Percentiles rank a stretch among this genome's conserved stretches.
Conservation (phyloP, 768 basidiomycete genomes). For the Sutorius australiensis region DNA sequence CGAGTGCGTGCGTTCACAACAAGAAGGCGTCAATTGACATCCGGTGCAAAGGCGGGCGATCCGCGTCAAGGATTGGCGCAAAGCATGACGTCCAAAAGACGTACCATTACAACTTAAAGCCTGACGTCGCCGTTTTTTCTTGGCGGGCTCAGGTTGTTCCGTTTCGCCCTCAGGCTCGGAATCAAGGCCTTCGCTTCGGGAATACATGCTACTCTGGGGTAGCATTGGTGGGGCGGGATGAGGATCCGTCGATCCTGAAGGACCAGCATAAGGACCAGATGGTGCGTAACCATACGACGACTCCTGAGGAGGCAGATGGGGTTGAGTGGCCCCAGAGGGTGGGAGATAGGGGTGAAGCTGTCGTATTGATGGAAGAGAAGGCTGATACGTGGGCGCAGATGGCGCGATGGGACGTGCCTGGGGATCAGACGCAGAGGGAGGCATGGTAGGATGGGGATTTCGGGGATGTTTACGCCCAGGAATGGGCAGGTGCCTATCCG, state of each 20-base stretch:
- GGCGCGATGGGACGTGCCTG: constrained; percentile 28
- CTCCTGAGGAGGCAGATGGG: constrained; percentile 26
- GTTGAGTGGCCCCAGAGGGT: constrained; percentile 38
- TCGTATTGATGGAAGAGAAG: constrained; percentile 60
- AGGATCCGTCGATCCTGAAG: constrained; percentile 28
- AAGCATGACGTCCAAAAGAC: constrained; percentile 23
- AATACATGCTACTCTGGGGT: constrained; percentile 22
- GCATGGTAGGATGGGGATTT: constrained; percentile 24
- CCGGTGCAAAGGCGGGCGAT: neutral
- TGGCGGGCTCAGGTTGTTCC: constrained; percentile 55
- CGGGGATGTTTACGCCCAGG: constrained; percentile 32
- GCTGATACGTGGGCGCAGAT: constrained; percentile 23
- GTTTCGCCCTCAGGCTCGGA: constrained; percentile 56
- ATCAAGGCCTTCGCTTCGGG: constrained; percentile 41
- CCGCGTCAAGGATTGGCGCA: constrained; percentile 20
- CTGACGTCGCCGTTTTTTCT: constrained; percentile 80
- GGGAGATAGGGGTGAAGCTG: constrained; percentile 64
- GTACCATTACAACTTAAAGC: constrained; percentile 83
- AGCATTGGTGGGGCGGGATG: constrained; percentile 20
- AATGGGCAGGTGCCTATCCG: constrained; percentile 34
- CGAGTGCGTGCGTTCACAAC: neutral
- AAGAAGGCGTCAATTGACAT: constrained; percentile 3
- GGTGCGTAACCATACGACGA: constrained; percentile 27
- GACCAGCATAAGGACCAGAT: constrained; percentile 17
- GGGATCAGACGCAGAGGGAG: constrained; percentile 24